Evolutionary conservation across 2,329 filamentous ascomycete genomes (phyloP).

Genomic region (Xylariales sp.): DNA sequence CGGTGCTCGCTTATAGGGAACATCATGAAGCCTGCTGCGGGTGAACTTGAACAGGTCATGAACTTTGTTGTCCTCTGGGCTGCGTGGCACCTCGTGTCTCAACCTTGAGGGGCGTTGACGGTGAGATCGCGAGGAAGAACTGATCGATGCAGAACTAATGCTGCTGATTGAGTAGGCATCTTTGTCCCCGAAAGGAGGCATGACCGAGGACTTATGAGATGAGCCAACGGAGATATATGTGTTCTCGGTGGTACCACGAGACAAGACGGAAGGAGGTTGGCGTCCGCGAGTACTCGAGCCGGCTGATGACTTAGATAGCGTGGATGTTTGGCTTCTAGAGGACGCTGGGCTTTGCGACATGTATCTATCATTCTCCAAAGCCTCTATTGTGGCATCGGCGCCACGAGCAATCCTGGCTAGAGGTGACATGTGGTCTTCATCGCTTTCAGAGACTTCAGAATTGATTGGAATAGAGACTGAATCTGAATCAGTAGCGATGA

Average conservation of each 20-base stretch:
- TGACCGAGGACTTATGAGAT: conserved; percentile 40
- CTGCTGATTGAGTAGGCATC: conserved; percentile 56
- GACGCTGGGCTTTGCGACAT: conserved; percentile 65
- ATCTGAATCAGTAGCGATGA: conserved; percentile 51
- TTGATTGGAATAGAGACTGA: conserved; percentile 52
- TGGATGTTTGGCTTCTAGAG: conserved; percentile 58
- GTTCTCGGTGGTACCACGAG: conserved; percentile 54
- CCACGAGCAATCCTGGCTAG: conserved; percentile 72
- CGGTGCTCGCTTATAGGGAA: conserved; percentile 72
- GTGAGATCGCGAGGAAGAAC: conserved; percentile 41
- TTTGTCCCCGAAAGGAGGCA: conserved; percentile 25
- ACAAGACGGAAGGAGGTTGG: conserved; percentile 47
- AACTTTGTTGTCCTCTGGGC: conserved; percentile 67
- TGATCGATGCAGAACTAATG: conserved; percentile 43
- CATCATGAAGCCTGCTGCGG: conserved; percentile 72
- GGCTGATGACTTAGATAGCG: conserved; percentile 48
- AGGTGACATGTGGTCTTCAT: conserved; percentile 73
- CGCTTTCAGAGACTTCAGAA: conserved; percentile 63
- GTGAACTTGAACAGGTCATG: conserved; percentile 85
- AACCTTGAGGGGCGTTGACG: conserved; percentile 61
- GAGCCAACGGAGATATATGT: conserved; percentile 68
- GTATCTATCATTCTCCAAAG: conserved; percentile 54
- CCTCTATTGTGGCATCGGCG: conserved; percentile 56
- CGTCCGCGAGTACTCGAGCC: conserved; percentile 48
- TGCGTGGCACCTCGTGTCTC: conserved; percentile 74